Evolutionary conservation across 2,329 filamentous ascomycete species (phyloP), one percentile per base, ranked within the genome.

Genomic region (Sporothrix dimorphospora): DNA sequence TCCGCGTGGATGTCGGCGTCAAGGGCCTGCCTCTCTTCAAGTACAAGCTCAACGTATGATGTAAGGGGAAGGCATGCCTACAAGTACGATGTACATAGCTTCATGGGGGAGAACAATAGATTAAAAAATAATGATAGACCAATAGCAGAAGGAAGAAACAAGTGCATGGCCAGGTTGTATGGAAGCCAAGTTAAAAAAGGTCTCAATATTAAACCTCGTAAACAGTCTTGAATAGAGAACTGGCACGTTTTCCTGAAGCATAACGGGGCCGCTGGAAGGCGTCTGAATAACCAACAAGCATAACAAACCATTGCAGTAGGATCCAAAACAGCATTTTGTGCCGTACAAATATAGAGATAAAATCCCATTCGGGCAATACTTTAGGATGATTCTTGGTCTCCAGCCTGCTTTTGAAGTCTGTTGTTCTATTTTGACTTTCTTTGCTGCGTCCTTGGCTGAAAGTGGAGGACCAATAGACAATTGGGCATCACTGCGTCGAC

Each of bases 1-100:
- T 94, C 81, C 89, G 86, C 79, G 87, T 95, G 66, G 88, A 96
- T 79, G 93, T 97, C 73, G 93, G 92, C 2, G 87, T 91, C 2
- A 83, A 81, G 77, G 93, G 94, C 0, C 77, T 90, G 78, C 83
- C 85, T 69, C 85, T 88, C 75, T 88, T 90, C 81, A 85, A 89
- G 79, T 93, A 92, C 80, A 90, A 86, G 81, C 81, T 90, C 38
- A 45, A 65, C 6, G 51, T n/a, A 45, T 69, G 14, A 69, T n/a
- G 30, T n/a, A 27, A 14, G n/a, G n/a, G n/a, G 30, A n/a, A 42
- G n/a, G 7, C 47, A 34, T 38, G 16, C 5, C 2, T 3, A 16
- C 2, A 45, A 16, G 38, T 65, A 27, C n/a, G 27, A 45, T 16
- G 38, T 65, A 27, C n/a, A 45, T 45, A 21, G 38, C 59, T 63